Evolutionary conservation across 2,329 filamentous ascomycete genomes (phyloP).

Genomic region (Fusarium kyushuense): DNA sequence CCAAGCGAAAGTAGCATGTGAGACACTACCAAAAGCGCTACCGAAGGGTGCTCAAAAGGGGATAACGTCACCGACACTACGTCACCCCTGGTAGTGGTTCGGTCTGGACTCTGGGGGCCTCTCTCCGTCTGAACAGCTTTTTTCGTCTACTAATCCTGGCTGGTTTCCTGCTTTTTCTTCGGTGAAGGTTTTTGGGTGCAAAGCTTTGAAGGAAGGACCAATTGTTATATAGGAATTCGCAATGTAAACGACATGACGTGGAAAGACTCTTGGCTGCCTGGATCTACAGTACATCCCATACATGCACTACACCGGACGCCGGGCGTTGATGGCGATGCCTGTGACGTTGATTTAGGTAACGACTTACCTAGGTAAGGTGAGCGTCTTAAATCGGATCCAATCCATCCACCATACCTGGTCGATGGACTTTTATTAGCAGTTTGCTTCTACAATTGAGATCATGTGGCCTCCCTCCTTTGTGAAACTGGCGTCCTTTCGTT

Average conservation of each 20-base stretch:
- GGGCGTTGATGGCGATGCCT: slow-evolving; percentile 12
- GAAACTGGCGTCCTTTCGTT: slow-evolving; percentile 21
- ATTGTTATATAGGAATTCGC: too few relatives aligned
- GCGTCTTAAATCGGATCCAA: not conserved
- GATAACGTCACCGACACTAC: slow-evolving; percentile 39
- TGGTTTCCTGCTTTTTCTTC: slow-evolving; percentile 22
- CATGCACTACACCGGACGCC: not conserved
- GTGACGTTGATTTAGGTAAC: slow-evolving; percentile 30
- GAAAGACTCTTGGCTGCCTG: not conserved
- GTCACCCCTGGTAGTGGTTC: slow-evolving; percentile 37
- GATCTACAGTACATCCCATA: not conserved
- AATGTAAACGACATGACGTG: slow-evolving; percentile 14
- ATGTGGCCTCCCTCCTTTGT: slow-evolving; percentile 28
- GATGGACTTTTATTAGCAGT: not conserved
- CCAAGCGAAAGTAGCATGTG: slow-evolving; percentile 33
- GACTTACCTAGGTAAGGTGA: not conserved
- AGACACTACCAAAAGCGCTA: slow-evolving; percentile 45
- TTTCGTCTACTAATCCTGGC: not conserved
- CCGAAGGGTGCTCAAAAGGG: slow-evolving; percentile 29
- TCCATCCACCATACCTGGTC: not conserved
- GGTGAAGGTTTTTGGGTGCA: slow-evolving; percentile 27
- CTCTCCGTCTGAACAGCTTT: slow-evolving; percentile 9
- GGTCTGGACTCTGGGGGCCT: slow-evolving; percentile 21
- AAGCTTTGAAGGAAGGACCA: slow-evolving; percentile 1
- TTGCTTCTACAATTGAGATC: slow-evolving; percentile 21